Evolutionary conservation across 352 stramenopile species (phyloP).

Genomic region (Peronospora farinosa): DNA sequence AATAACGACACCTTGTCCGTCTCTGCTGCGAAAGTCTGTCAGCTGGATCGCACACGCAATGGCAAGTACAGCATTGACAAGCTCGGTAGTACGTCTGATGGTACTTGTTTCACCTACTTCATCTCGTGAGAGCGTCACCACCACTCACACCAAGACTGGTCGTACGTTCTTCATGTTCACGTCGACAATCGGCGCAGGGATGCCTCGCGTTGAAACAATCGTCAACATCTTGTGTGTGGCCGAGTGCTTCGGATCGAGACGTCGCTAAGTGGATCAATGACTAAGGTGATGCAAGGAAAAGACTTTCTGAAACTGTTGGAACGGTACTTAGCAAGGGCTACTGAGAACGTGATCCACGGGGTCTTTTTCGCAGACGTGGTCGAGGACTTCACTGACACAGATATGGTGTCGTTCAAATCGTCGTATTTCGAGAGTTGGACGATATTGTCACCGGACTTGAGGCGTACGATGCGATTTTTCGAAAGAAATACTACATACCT

Average conservation of each 20-base stretch:
- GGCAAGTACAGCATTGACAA: too few species aligned
- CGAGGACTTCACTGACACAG: constrained; percentile 56
- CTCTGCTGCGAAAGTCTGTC: too few species aligned
- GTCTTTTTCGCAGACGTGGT: constrained; percentile 63
- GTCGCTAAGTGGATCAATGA: constrained; percentile 63
- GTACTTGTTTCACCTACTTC: constrained; percentile 37
- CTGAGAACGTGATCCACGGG: too few species aligned
- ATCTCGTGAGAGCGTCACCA: constrained; percentile 52
- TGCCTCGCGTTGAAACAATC: constrained; percentile 69
- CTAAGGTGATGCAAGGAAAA: too few species aligned
- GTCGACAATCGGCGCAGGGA: too few species aligned
- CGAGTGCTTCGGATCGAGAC: constrained; percentile 50
- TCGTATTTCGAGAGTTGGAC: constrained; percentile 52
- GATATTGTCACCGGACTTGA: constrained; percentile 43
- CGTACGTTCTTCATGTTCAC: too few species aligned
- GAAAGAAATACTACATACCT: constrained; percentile 42
- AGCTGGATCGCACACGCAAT: too few species aligned
- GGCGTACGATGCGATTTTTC: too few species aligned
- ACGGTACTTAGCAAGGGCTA: too few species aligned
- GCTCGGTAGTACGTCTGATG: too few species aligned
- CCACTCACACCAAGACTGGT: constrained; percentile 30
- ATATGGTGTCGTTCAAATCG: constrained; percentile 68
- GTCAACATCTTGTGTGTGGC: constrained; percentile 65
- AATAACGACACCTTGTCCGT: too few species aligned
- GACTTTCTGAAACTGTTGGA: too few species aligned